Base-by-base conservation (phyloP, 1,284 basidiomycete genomes). In the Cronartium quercuum region DNA sequence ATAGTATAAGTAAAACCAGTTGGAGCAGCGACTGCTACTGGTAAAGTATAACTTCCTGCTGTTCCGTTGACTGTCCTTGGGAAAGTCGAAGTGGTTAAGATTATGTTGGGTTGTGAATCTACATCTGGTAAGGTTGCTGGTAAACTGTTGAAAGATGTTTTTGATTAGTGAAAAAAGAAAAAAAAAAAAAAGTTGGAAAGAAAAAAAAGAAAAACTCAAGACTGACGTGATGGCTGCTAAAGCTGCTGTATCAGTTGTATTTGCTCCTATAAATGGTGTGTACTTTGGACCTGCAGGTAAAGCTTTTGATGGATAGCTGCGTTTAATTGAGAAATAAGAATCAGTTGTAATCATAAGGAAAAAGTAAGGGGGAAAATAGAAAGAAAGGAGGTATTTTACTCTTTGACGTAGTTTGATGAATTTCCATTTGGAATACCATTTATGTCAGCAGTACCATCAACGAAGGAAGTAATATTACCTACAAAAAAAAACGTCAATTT, bases 381-480 rank as follows among this genome's bases (percentile, higher is more conserved):
- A n/a, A n/a, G n/a, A n/a, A n/a, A n/a, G n/a, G n/a, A n/a, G n/a
- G n/a, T n/a, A n/a, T n/a, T 35, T 47, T 62, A 75, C 71, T 75
- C 51, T 9, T 38, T 75, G n/a, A 58, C 67, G 41, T 75, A 75
- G 38, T 66, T 75, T 3, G 71, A 75, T 0, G 21, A 57, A 15
- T 18, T 21, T 7, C 64, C 58, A 6, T 63, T 75, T 10, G 71
- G 71, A 15, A 40, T 34, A 3, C 64, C 71, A 18, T 75, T 57
- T 37, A n/a, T n/a, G 35, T 51, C 51, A 34, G 58, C 60, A 15
- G 80, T 80, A 6, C 78, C 79, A 67, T 80, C 80, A 37, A 79
- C 55, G 12, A 64, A 60, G 3, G 77, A 78, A 34, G 77, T 80
- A 65, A 80, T 80, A 76, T 80, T 79, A 35, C 71, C 71, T 75